Evolutionary conservation across 1,284 basidiomycete genomes (phyloP), one percentile per base, ranked within the genome.

Genomic region (Ceratobasidium sp.): DNA sequence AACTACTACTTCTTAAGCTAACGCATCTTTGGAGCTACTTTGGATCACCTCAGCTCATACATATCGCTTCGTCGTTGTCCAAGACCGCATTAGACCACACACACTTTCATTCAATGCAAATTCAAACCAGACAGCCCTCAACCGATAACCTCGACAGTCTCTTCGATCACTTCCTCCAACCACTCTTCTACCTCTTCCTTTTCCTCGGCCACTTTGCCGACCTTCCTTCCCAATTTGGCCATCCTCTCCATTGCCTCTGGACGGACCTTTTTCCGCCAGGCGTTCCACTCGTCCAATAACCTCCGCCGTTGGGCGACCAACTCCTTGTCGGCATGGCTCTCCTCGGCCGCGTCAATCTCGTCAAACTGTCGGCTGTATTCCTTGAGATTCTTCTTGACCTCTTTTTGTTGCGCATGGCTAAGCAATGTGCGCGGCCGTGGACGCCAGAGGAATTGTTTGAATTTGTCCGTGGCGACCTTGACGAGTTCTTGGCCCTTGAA

Each of bases 371-470:
- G 89, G 78, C 94, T 93, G 85, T 91, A 97, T 80, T 99, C 97
- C 76, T 92, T 89, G 77, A 99, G 85, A 80, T 96, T 97, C 82
- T 91, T 92, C 76, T 94, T 88, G 74, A 99, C 90, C 74, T 87
- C 88, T 78, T 91, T 91, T 80, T 98, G 96, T 76, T 95, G 89
- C 72, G 98, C 95, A 80, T 93, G 96, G 74, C 88, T 86, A 71
- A 99, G 86, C 70, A 99, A 83, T 5, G 94, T 92, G 39, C 89
- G 87, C 3, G 97, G 96, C 26, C 97, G 90, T 46, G 97, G 96
- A 43, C 97, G 91, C 97, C 97, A 99, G 73, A 98, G 86, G 82
- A 99, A 96, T 82, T 99, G 97, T 85, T 99, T 99, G 88, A 99
- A 99, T 74, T 92, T 90, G 80, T 99, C 97, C 75, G 92, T 85